Base-by-base conservation (phyloP, 495 filamentous ascomycete species). In the Trypethelium eluteriae region DNA sequence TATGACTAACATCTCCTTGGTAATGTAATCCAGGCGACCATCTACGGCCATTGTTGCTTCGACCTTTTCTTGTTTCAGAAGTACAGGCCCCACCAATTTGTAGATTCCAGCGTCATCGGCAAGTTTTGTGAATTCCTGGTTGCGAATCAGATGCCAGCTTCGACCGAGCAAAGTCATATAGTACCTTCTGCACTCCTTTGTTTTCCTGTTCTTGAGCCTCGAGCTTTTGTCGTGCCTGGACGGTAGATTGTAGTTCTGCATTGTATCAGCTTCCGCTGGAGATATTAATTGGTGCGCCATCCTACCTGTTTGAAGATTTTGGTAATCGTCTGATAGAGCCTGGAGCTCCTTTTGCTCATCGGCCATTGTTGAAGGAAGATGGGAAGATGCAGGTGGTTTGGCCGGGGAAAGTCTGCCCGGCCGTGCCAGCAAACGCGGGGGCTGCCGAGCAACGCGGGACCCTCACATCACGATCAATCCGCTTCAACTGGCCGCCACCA, bases 121-220 rank as follows among this genome's bases (percentile, higher is more conserved):
- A 66, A 98, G 82, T 65, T 81, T 81, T 39, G 83, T 78, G 77
- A 98, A 97, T 80, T 98, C 94, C 86, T 92, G 65, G 34, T 16
- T 47, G 56, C 41, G 10, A 38, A 41, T 64, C n/a, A 25, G 25
- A 34, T 56, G 39, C 36, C 36, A 10, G 25, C 41, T 10, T 57
- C 7, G 12, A 25, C 36, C 12, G 25, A 18, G 25, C 41, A 46
- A 46, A 35, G 61, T 44, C 36, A 2, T 9, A 18, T 41, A 53
- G 3, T 67, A 91, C 89, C 76, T 90, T 90, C 74, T 96, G 87
- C 1, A 98, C 94, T 34, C 87, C 86, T 62, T 86, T 78, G 75
- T 97, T 98, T 76, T 98, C 94, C 74, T 96, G 89, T 70, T 89
- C 86, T 77, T 98, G 94, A 36, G 91, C 90, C 76, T 97, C 93